Evolutionary conservation across 768 basidiomycete genomes (phyloP), one percentile per base, ranked within the genome.

Genomic region (Calocybe indica): DNA sequence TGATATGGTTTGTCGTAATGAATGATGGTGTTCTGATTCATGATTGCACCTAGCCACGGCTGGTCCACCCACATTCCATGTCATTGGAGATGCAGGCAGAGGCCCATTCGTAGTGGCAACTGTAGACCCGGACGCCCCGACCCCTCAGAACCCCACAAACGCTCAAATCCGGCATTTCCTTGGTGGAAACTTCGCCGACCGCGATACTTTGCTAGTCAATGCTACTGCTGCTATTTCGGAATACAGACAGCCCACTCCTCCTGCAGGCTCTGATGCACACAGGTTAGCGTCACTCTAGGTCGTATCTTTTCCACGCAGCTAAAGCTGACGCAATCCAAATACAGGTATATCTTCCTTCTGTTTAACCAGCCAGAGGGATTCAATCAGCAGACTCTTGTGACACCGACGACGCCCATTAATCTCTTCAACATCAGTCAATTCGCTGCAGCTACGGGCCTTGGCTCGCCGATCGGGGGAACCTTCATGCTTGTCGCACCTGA

Each of bases 191-290:
- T 67, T 66, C 51, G 11, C 12, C 10, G 35, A 35, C 11, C 33
- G 35, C 5, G 28, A 22, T n/a, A 34, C 40, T 11, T 15, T n/a
- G 7, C 33, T 74, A 28, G 54, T 52, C 0, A 76, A 74, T 54
- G 54, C 43, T 9, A 75, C 74, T 1, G 65, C 72, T 7, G 72
- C 73, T n/a, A 50, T 76, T 32, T 67, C 66, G 1, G 60, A 66
- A 11, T 76, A 65, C 51, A 50, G 48, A 6, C 71, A 71, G 40
- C 73, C 74, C 1, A 69, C 60, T 8, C 75, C 73, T 3, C 71
- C 70, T 15, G 63, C 64, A 7, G 68, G 65, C 0, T 72, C 71
- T 5, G 65, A 66, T 51, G 62, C 72, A 1, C 75, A 77, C 55
- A 58, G 73, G 73, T 75, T 37, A 40, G 59, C 7, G 12, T 9